Base-by-base conservation (phyloP, 2,329 filamentous ascomycete genomes). In the Aspergillus novoparasiticus region DNA sequence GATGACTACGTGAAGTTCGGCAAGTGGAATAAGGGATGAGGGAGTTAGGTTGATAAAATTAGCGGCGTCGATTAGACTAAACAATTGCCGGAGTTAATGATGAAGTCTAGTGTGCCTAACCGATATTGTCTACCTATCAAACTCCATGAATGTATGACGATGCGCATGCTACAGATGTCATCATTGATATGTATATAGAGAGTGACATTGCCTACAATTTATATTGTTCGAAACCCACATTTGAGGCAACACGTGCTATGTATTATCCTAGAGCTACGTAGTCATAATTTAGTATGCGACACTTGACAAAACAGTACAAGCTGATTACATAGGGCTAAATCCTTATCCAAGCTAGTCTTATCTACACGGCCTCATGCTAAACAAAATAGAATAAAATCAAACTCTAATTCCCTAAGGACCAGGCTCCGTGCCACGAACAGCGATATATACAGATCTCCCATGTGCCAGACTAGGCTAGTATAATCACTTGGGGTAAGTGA, bases 1-100 rank as follows among this genome's bases (percentile, higher is more conserved):
- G 83, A 84, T 56, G 84, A 86, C 62, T 87, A 81, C 69, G 69
- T 77, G 58, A 75, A 72, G 63, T 82, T 79, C 69, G 81, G 81
- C 48, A 81, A 77, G 68, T 83, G 81, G 81, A 79, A 82, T 64
- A 78, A 81, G 70, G 78, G 71, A 46, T 83, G 67, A 63, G 56
- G 39, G 23, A 26, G 23, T 48, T 48, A 28, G 30, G 23, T 26
- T 14, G 10, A 21, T 46, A n/a, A 19, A 28, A 30, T n/a, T 23
- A 26, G 32, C n/a, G 26, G 41, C 21, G 19, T 45, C 48, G 21
- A 19, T 26, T 32, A 58, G 46, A 50, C 26, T n/a, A 8, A 26
- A n/a, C 23, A 5, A 6, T 50, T 32, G 26, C n/a, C 19, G 46
- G 32, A 21, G 28, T 54, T 54, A 21, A 14, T 36, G 10, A 14